A percentile compares a stretch with the other conserved stretches of the same genome.
phyloP scores from a whole-genome alignment of 1,139 yeast genomes.

The Suhomyces coccinellae region DNA sequence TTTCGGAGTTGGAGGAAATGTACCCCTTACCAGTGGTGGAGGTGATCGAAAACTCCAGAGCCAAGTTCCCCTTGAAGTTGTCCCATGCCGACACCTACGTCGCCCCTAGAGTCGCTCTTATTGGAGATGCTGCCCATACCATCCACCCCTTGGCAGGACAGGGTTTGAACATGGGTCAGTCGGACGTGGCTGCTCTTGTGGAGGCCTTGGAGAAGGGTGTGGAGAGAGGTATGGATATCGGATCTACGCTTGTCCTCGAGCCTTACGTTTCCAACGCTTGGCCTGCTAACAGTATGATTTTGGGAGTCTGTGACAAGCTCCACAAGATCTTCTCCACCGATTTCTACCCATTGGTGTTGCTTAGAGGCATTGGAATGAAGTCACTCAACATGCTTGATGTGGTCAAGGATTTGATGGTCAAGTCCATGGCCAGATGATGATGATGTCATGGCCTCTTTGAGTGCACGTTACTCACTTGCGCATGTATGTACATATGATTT shows the following conservation, averaged over 20 bases:
- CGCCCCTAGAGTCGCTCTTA: constrained; percentile 79
- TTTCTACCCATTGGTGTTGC: constrained; percentile 67
- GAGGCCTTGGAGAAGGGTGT: constrained; percentile 69
- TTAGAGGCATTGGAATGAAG: constrained; percentile 76
- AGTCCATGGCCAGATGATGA: constrained; percentile 20
- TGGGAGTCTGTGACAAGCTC: constrained; percentile 89
- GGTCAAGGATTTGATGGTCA: constrained; percentile 54
- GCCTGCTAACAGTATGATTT: constrained; percentile 72
- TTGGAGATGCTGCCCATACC: constrained; percentile 98
- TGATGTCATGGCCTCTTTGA: constrained; percentile 14
- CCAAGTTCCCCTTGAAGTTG: constrained; percentile 83
- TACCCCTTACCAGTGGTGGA: constrained; percentile 68
- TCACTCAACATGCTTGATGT: constrained; percentile 61
- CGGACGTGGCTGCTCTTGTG: constrained; percentile 76
- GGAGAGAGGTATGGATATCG: constrained; percentile 83
- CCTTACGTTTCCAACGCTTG: constrained; percentile 82
- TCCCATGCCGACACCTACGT: constrained; percentile 91
- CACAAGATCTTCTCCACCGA: constrained; percentile 85
- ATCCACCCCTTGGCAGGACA: constrained; percentile 98
- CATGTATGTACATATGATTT: not conserved
- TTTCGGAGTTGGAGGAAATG: constrained; percentile 52
- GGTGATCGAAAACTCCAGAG: constrained; percentile 67
- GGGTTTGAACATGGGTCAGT: constrained; percentile 98
- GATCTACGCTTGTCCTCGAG: constrained; percentile 78
- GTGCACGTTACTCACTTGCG: not conserved